Evolutionary conservation across 805 yeast species (phyloP).

Genomic region (Kodamaea nitidulidarum): DNA sequence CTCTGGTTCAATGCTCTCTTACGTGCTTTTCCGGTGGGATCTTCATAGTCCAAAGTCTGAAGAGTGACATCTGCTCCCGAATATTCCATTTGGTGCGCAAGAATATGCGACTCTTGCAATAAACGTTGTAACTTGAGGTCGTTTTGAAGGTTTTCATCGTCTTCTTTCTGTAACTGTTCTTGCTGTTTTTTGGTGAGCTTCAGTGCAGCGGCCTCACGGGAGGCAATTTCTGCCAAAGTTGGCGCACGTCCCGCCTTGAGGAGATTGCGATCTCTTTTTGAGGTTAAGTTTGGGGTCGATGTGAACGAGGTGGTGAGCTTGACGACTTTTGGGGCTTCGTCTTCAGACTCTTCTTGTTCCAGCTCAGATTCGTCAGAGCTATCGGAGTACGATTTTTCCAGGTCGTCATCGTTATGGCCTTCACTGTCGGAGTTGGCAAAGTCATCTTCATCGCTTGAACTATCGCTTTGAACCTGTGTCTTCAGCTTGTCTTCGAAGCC

Average conservation of each 20-base stretch:
- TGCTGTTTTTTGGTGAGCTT: constrained; percentile 34
- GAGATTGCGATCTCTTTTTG: constrained; percentile 49
- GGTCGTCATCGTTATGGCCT: constrained; percentile 10
- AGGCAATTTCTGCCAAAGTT: constrained; percentile 32
- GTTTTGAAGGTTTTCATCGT: constrained; percentile 54
- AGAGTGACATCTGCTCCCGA: constrained; percentile 70
- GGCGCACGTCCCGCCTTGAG: constrained; percentile 62
- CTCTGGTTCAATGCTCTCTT: constrained; percentile 60
- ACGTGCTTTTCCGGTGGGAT: constrained; percentile 66
- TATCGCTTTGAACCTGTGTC: constrained; percentile 10
- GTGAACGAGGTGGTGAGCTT: constrained; percentile 38
- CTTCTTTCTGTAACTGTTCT: constrained; percentile 35
- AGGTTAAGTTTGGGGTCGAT: constrained; percentile 19
- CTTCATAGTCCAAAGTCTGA: constrained; percentile 56
- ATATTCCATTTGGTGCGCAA: constrained; percentile 38
- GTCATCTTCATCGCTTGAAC: constrained; percentile 13
- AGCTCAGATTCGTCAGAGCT: constrained; percentile 7
- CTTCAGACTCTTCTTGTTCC: constrained; percentile 11
- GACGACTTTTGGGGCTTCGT: constrained; percentile 43
- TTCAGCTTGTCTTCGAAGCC: constrained; percentile 45
- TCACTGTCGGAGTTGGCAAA: constrained; percentile 12
- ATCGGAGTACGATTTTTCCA: background rate
- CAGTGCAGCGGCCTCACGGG: constrained; percentile 19
- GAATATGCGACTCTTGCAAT: constrained; percentile 66
- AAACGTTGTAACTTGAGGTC: constrained; percentile 72